Conservation (phyloP, 805 yeast genomes). For the Pichia insulana region DNA sequence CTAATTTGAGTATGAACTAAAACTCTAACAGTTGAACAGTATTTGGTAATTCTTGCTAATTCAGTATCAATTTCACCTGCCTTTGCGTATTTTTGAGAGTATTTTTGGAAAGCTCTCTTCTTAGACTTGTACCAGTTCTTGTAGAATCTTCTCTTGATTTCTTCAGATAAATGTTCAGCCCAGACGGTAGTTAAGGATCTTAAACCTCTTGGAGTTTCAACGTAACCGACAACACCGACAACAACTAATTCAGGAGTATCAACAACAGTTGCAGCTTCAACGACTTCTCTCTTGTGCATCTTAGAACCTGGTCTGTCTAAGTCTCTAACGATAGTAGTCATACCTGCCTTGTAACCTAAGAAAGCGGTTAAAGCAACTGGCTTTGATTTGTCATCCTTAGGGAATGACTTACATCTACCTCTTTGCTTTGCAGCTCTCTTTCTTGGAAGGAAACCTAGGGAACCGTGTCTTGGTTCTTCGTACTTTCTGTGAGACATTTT, state of each 20-base stretch:
- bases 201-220: slow-evolving; percentile 99
- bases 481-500: slow-evolving; percentile 99
- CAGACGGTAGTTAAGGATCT: slow-evolving; percentile 99
- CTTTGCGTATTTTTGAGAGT: slow-evolving; percentile 96
- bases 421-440: slow-evolving; percentile 98
- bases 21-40: slow-evolving; percentile 97
- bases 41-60: slow-evolving; percentile 97
- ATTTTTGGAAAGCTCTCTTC: slow-evolving; percentile 99
- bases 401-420: slow-evolving; percentile 99
- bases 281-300: slow-evolving; percentile 99
- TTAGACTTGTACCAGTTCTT: slow-evolving; percentile 99
- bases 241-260: slow-evolving; percentile 99
- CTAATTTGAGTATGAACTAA: slow-evolving; percentile 99
- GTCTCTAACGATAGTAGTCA: slow-evolving; percentile 99
- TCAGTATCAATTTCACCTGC: slow-evolving; percentile 87
- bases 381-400: slow-evolving; percentile 95
- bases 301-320: slow-evolving; percentile 99
- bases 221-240: slow-evolving; percentile 99
- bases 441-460: slow-evolving; percentile 99
- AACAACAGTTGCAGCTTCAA: slow-evolving; percentile 98
- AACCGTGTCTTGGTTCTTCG: slow-evolving; percentile 99
- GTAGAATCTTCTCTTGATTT: slow-evolving; percentile 99
- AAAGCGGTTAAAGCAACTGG: slow-evolving; percentile 98
- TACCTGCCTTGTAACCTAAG: slow-evolving; percentile 99
- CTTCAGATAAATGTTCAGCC: slow-evolving; percentile 99